These are phyloP conservation scores for Moesziomyces globuligerus DNA, from an alignment of 1,284 basidiomycete species.

Conservation along the genomic window DNA sequence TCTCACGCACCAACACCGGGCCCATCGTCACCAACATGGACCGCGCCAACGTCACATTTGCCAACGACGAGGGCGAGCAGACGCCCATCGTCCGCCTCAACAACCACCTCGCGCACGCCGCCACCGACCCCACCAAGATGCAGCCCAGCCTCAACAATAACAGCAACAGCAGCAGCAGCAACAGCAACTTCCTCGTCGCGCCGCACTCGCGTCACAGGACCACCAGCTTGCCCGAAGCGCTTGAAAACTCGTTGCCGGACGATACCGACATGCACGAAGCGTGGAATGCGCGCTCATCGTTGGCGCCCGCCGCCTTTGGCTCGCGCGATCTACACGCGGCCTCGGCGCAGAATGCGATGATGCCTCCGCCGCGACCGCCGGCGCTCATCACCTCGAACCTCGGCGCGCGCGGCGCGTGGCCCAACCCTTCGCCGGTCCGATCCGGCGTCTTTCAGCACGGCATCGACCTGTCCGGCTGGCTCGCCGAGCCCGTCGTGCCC, in stretches of 20 bases:
- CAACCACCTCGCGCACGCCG: conserved; percentile 15
- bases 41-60: conserved; percentile 18
- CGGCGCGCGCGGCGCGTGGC: conserved; percentile 32
- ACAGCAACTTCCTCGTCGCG: conserved; percentile 22
- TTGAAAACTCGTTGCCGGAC: conserved; percentile 9
- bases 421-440: conserved; percentile 36
- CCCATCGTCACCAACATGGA: conserved; percentile 54
- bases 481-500: conserved; percentile 64
- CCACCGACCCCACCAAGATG: conserved; percentile 21
- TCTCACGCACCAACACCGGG: conserved; percentile 47
- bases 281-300: conserved; percentile 18
- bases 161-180: conserved; percentile 15
- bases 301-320: conserved; percentile 7
- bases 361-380: conserved; percentile 36
- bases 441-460: conserved; percentile 25
- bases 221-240: conserved; percentile 31
- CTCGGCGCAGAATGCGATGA: conserved; percentile 20
- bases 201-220: conserved; percentile 32
- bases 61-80: conserved; percentile 53
- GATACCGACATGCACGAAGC: conserved; percentile 13
- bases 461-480: conserved; percentile 62
- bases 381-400: conserved; percentile 44
- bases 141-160: conserved; percentile 20
- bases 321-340: conserved; percentile 6
- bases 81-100: conserved; percentile 51